Base-by-base conservation (phyloP, 2,329 filamentous ascomycete species). In the Fusarium mangiferae region DNA sequence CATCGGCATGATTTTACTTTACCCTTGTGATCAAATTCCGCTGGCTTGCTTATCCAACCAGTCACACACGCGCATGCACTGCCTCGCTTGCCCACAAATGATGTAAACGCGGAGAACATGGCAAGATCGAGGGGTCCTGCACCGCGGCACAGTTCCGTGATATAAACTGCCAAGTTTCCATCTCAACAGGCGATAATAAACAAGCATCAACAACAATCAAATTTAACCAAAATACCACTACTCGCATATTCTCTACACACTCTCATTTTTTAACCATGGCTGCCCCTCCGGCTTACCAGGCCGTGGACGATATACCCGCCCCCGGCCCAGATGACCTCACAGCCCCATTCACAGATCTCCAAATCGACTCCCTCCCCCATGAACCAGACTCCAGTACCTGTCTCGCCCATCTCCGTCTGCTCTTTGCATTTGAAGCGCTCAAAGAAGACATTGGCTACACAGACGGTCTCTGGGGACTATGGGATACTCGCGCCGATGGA, bases 341-440 rank as follows among this genome's bases (percentile, higher is more conserved):
- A 30, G 62, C 69, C 3, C 46, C 67, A 2, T 76, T 77, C 35
- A 55, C 62, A 39, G 48, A 72, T n/a, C 67, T 77, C 11, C 44
- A 70, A 17, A 65, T 77, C 35, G 39, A 55, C 13, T n/a, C 51
- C 3, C 22, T 46, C 17, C 57, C 72, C n/a, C 56, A 65, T 2
- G 62, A 75, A 12, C 68, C 72, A 11, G 66, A 75, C 11, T 48
- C 72, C 13, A 68, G 74, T 24, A 70, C 67, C 15, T 79, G 77
- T 6, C 68, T 79, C 2, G 77, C 69, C 4, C 92, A 94, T 78
- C 85, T 94, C 26, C 92, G 92, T 78, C 84, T 94, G 2, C 85
- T 94, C 1, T 87, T 89, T 52, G 87, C 88, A 11, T 88, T 94
- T 64, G 87, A 92, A 64, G 85, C 85, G 49, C 80, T 94, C 38